Evolutionary conservation across 495 filamentous ascomycete species (phyloP), one percentile per base, ranked within the genome.

Genomic region (Daldinia caldariorum): DNA sequence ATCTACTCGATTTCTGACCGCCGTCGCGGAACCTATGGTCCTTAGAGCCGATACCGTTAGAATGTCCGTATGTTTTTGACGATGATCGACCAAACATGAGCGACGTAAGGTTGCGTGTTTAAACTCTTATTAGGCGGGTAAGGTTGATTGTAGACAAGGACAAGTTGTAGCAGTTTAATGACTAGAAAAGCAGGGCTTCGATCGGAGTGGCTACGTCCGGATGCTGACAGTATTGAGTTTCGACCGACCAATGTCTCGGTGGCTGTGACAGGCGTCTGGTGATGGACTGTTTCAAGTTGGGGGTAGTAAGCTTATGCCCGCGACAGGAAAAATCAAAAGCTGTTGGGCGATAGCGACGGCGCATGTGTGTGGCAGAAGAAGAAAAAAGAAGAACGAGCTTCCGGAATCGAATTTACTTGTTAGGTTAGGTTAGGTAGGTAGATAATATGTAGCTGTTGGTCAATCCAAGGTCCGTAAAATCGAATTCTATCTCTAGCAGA

Each of bases 61-160:
- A 67, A 41, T 50, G 22, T 59, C 79, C 77, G 69, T 79, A 58
- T 63, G 67, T 34, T 74, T 77, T 79, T 59, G 74, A 77, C 62
- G 79, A 79, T 57, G 80, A 83, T 79, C 82, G 81, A 77, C 74
- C 80, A 69, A 84, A 84, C 82, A 84, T 84, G 81, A 82, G 81
- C 53, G 55, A 66, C 67, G 67, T 67, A 63, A 31, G 63, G 22
- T 18, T 49, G 35, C 26, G 61, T 65, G 26, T 26, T 26, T 26
- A 5, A 6, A 41, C 35, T 63, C 35, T 26, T 26, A 26, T 26
- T 62, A 58, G 38, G 53, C 66, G 56, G 61, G 29, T 66, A 65
- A 35, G 5, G 34, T 35, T 35, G 54, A 47, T 58, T 8, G 39
- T 56, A 57, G 61, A 57, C 50, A 47, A 47, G 50, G 31, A 32